phyloP scores from a whole-genome alignment of 2,329 filamentous ascomycete species.

The Ophiostoma pallidulum region DNA sequence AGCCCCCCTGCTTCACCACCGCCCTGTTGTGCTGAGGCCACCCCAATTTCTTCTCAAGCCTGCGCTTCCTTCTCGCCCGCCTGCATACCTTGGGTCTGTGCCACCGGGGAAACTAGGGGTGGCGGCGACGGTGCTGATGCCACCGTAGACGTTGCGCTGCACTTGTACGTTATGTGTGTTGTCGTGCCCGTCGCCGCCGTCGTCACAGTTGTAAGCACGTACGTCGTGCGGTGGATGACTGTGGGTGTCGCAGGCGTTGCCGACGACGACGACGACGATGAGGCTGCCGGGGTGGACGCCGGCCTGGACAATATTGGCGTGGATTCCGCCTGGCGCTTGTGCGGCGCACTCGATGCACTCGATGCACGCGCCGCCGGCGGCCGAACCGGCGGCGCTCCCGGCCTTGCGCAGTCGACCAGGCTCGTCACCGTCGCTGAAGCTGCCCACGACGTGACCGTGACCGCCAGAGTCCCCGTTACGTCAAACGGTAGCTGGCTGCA shows the following conservation, averaged over 20 bases:
- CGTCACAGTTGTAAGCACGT: conserved; percentile 1
- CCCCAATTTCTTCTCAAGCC: no score
- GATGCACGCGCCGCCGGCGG: neutral
- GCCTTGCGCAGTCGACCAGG: neutral
- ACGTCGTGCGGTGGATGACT: conserved; percentile 6
- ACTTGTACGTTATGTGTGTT: conserved; percentile 6
- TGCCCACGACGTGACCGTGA: conserved; percentile 2
- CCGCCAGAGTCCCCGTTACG: conserved; percentile 1
- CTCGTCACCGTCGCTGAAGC: conserved; percentile 1
- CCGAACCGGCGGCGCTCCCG: neutral
- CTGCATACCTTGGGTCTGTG: no score
- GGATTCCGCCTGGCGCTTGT: neutral
- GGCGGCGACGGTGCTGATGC: no score
- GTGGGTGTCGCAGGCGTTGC: neutral
- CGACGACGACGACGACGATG: neutral
- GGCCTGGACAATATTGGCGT: no score
- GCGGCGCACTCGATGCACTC: neutral
- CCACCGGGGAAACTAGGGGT: no score
- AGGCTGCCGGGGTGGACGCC: neutral
- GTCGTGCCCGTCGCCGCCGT: neutral
- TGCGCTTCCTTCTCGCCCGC: no score
- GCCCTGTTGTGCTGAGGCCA: no score
- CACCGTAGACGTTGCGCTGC: neutral
- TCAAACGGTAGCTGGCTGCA: conserved; percentile 11
- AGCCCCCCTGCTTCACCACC: no score